Base-by-base conservation (phyloP, 2,329 filamentous ascomycete species). In the Epichloe festucae region DNA sequence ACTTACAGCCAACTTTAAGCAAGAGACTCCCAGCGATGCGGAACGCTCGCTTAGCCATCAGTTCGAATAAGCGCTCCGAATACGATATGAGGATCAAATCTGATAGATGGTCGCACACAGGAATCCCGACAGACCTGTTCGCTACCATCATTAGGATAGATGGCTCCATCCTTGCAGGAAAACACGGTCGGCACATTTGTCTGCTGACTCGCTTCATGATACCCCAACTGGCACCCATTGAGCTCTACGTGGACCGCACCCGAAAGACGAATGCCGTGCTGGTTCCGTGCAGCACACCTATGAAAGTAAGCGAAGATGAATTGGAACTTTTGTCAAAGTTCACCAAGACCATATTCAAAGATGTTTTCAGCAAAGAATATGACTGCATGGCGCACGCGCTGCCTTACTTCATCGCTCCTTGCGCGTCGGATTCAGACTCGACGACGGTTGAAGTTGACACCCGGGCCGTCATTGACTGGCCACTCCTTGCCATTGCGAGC, bases 351-450 rank as follows among this genome's bases (percentile, higher is more conserved):
- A 67, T 94, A 0, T 96, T 94, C 65, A 70, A 79, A 15, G 89
- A 97, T 58, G 72, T 96, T 0, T 97, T 95, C 70, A 91, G 89
- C 65, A 98, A 98, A 65, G 74, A 75, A 3, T 98, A 88, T 60
- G 81, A 86, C 47, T 71, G 78, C 0, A 73, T 81, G 15, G 58
- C 73, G 0, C 66, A 74, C 1, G 80, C 83, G 31, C 77, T 95
- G 63, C 84, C 89, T 0, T 98, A 96, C 65, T 95, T 89, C 71
- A 62, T 96, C 14, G 85, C 82, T 0, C 91, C 93, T 5, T 54
- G 50, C 41, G 40, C 44, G 27, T 36, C 43, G n/a, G 17, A 11
- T 4, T 17, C 10, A 4, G 21, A 45, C 14, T n/a, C 6, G 7
- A 27, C 5, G 15, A 31, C 17, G 44, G 17, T 7, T 35, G 10